Evolutionary conservation across 441 rosid genomes (phyloP).

Genomic region (Gossypium aridum): DNA sequence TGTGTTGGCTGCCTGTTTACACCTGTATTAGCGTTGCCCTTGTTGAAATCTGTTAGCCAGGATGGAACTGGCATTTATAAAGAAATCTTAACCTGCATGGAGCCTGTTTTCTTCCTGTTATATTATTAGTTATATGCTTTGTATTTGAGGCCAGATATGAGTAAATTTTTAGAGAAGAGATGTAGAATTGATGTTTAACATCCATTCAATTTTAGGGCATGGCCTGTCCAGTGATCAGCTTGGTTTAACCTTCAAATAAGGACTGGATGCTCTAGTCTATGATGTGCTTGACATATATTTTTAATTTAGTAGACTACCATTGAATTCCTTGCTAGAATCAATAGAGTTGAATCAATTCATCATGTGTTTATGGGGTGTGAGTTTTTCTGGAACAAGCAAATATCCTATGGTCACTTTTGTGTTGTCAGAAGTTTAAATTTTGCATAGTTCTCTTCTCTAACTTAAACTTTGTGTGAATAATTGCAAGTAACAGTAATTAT

Average conservation of each 20-base stretch:
- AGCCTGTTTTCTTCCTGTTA: neutral
- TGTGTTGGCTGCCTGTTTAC: neutral
- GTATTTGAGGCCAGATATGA: neutral
- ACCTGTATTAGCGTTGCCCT: neutral
- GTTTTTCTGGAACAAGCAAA: neutral
- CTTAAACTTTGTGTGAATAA: neutral
- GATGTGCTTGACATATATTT: neutral
- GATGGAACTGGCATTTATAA: neutral
- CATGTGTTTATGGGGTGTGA: neutral
- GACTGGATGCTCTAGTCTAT: constrained; percentile 3
- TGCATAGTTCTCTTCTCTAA: neutral
- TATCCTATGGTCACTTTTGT: neutral
- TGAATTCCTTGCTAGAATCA: neutral
- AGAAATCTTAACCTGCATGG: constrained; percentile 6
- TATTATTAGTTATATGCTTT: neutral
- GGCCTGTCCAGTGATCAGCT: neutral
- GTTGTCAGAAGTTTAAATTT: neutral
- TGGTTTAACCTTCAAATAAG: constrained; percentile 1
- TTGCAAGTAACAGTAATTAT: neutral
- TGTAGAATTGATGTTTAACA: neutral
- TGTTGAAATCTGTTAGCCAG: neutral
- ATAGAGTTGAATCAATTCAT: neutral
- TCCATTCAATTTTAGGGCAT: constrained; percentile 2
- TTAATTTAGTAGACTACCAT: neutral
- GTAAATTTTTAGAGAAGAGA: neutral